Conservation (phyloP, 2,329 filamentous ascomycete genomes). For the Aphanocladium album region DNA sequence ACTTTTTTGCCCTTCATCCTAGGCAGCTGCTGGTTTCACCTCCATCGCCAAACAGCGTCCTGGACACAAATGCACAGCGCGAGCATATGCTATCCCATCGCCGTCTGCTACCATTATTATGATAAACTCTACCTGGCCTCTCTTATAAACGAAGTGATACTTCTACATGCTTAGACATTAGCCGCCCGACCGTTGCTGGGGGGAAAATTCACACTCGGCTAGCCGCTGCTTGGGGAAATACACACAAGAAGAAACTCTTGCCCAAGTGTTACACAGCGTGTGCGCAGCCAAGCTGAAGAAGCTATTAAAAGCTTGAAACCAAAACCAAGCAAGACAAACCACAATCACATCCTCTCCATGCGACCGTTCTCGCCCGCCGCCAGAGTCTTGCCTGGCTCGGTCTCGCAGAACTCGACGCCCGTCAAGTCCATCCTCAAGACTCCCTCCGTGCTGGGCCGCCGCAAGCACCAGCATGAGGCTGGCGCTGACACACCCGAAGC, state of each 20-base stretch:
- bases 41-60: not conserved
- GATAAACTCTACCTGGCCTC: conserved; percentile 4
- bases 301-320: not conserved
- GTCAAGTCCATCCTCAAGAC: conserved; percentile 52
- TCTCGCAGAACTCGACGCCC: conserved; percentile 33
- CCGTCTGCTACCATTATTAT: conserved; percentile 1
- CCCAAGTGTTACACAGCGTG: not conserved
- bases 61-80: not conserved
- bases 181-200: conserved; percentile 11
- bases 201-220: not conserved
- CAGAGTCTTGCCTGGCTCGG: conserved; percentile 29
- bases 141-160: not conserved
- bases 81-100: not conserved
- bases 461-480: conserved; percentile 40
- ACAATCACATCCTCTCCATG: conserved; percentile 19
- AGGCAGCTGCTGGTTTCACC: not conserved
- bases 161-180: conserved; percentile 12
- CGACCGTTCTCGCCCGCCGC: conserved; percentile 32
- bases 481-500: conserved; percentile 34
- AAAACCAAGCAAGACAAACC: not conserved
- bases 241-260: not conserved
- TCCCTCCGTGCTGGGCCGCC: conserved; percentile 38
- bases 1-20: not conserved
- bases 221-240: not conserved
- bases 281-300: not conserved